Percentiles rank a stretch among this genome's conserved stretches.
Evolutionary conservation across 2,329 filamentous ascomycete species (phyloP).

Genomic region (Calonectria hongkongensis): DNA sequence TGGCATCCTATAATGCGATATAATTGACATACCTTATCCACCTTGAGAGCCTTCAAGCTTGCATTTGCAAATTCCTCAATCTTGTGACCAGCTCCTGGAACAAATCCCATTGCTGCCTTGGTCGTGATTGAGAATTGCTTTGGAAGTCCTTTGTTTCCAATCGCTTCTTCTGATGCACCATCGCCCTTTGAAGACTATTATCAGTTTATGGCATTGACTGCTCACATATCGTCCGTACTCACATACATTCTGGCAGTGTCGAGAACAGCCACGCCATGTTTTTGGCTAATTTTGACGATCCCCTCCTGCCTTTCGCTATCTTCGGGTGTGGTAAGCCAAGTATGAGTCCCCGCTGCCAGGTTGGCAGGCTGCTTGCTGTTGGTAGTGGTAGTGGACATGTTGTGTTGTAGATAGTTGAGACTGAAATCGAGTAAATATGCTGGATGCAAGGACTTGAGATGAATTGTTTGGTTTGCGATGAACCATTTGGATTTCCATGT

Average conservation of each 20-base stretch:
- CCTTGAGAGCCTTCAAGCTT: constrained; percentile 5
- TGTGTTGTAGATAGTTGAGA: too few relatives aligned
- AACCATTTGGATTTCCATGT: too few relatives aligned
- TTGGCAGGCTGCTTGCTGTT: constrained; percentile 8
- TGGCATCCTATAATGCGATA: neutral
- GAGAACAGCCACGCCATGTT: neutral
- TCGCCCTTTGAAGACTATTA: neutral
- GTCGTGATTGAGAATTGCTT: constrained; percentile 15
- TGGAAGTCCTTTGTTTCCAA: constrained; percentile 5
- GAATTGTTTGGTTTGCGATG: neutral
- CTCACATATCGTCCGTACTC: neutral
- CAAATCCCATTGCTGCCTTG: constrained; percentile 5
- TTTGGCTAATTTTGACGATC: neutral
- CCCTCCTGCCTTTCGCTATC: neutral
- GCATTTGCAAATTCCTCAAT: constrained; percentile 10
- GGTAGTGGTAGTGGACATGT: neutral
- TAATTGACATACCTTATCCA: constrained; percentile 3
- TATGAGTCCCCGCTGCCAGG: constrained; percentile 18
- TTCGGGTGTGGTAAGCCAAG: constrained; percentile 3
- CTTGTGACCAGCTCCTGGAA: neutral
- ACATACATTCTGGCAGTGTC: constrained; percentile 28
- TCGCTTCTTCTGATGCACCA: constrained; percentile 15
- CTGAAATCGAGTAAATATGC: neutral
- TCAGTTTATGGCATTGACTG: neutral
- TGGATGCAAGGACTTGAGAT: neutral